phyloP scores from a whole-genome alignment of 2,329 filamentous ascomycete species.

The Hyphodiscus sp. region DNA sequence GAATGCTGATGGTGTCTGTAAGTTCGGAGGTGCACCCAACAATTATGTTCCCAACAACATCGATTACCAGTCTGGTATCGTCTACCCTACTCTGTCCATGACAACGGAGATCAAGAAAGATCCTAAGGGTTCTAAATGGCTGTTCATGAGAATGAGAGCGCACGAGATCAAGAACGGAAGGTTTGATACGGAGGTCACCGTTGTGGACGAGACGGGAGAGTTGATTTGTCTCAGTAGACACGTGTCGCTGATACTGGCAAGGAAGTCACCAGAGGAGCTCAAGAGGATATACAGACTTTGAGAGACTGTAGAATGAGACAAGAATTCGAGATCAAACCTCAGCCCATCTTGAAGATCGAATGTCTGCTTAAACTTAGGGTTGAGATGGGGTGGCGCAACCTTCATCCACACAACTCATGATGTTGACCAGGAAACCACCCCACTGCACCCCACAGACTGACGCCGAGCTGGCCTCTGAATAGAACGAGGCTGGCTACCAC shows the following conservation, averaged over 20 bases:
- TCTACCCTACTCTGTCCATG: background rate
- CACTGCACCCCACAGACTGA: background rate
- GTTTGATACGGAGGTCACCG: slow-evolving; percentile 1
- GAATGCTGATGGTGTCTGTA: background rate
- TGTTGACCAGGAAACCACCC: background rate
- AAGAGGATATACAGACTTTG: background rate
- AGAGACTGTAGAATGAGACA: background rate
- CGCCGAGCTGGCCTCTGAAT: background rate
- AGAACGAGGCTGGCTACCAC: background rate
- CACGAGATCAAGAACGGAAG: background rate
- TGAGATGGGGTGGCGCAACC: too few relatives aligned
- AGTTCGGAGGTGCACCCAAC: background rate
- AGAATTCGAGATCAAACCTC: background rate
- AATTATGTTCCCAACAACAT: background rate
- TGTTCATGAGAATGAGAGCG: background rate
- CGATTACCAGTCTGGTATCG: background rate
- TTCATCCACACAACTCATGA: too few relatives aligned
- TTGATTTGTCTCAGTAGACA: background rate
- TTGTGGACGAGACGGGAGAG: background rate
- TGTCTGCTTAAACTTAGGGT: too few relatives aligned
- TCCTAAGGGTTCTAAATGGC: background rate
- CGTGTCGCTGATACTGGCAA: background rate
- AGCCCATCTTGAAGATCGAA: too few relatives aligned
- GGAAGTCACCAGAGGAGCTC: background rate
- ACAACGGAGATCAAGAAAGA: background rate